Base-by-base conservation (phyloP, 2,329 filamentous ascomycete genomes). In the Monilinia aucupariae region DNA sequence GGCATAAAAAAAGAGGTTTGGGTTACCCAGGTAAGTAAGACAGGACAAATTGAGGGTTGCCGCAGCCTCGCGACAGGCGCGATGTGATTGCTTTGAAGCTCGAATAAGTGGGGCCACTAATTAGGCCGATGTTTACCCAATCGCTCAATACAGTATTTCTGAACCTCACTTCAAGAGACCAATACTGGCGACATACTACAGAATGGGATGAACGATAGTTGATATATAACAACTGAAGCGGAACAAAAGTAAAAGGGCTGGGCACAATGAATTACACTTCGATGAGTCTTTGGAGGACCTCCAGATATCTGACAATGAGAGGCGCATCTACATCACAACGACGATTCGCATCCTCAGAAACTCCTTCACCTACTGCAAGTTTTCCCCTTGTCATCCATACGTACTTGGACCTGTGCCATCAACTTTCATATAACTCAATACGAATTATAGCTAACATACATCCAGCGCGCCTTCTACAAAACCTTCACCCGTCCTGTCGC, bases 401-500 rank as follows among this genome's bases (percentile, higher is more conserved):
- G n/a, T 59, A 17, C 20, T 20, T 9, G 25, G 1, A 32, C 15
- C 25, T 27, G 32, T 8, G 9, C 25, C 37, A 27, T 20, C 5
- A 12, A 12, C 13, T n/a, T 34, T 55, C 15, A 8, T 20, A n/a
- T 6, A 9, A 32, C 41, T 15, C 6, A 10, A 37, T n/a, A 37
- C 13, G 9, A n/a, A 12, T 20, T 15, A 27, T 4, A n/a, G 56
- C 45, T 59, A 52, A 50, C 15, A 59, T 9, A 9, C 9, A 34
- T 20, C 4, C 69, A 89, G 83, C 76, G 83, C 56, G 78, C 81
- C 53, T 92, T 92, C 77, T 93, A 91, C 79, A 87, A 85, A 72
- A 85, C 84, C 17, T 92, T 91, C 72, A 85, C 86, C 47, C 81
- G 88, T 1, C 89, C 90, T 3, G 79, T 93, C 52, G 81, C 84